Base-by-base conservation (phyloP, 2,329 filamentous ascomycete species). In the Stemphylium lycopersici region DNA sequence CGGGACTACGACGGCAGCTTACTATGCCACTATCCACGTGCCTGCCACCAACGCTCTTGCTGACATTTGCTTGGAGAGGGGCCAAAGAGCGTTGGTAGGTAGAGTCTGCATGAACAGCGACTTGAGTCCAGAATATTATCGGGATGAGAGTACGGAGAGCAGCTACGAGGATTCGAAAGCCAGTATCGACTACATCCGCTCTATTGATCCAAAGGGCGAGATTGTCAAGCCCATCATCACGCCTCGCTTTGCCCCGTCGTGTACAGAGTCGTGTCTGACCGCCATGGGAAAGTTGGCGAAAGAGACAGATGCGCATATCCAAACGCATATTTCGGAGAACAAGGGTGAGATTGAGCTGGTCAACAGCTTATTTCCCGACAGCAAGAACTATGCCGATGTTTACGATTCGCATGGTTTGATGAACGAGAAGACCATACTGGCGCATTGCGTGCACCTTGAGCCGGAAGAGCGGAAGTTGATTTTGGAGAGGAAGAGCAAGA, bases 251-350 rank as follows among this genome's bases (percentile, higher is more conserved):
- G 85, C 83, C 1, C 84, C 83, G 0, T 80, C 79, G 5, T 87
- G 84, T 63, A 79, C 81, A 0, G 52, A 67, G 0, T 71, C 74
- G 57, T 80, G 84, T n/a, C 83, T 98, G 71, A 64, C 70, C 0
- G 79, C 76, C 0, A 82, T 97, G 4, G 90, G 88, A 0, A 69
- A 77, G 1, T 76, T 97, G 4, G 88, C 89, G 5, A 74, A 76
- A 6, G 81, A 87, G 47, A 86, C 83, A 3, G 76, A 80, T 22
- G 78, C 93, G 3, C 88, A 89, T 0, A 81, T 93, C 33, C 93
- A 98, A 78, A 97, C 93, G 6, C 93, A 98, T 76, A 86, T 98
- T 49, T 90, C 88, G 0, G 93, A 98, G 73, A 97, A 96, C 74
- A 78, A 76, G 11, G 78, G 79, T 62, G 93, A 98, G 77, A 79